A percentile compares a stretch with the other conserved stretches of the same genome.
Evolutionary conservation across 2,329 filamentous ascomycete genomes (phyloP).

Genomic region (Lachnellula cervina): DNA sequence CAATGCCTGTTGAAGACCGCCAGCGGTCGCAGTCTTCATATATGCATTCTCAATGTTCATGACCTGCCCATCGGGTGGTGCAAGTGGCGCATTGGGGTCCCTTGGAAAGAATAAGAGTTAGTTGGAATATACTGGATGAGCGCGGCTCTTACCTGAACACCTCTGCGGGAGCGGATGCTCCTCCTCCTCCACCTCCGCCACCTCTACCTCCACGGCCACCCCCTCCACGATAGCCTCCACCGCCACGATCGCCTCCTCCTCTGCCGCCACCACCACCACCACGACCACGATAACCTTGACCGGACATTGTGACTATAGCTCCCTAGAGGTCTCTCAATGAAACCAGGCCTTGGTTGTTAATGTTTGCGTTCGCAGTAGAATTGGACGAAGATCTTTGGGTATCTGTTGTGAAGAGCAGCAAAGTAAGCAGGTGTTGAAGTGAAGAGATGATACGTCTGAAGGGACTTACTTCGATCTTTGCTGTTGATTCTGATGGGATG

Average conservation of each 20-base stretch:
- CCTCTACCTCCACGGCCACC: conserved; percentile 26
- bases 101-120: conserved; percentile 11
- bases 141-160: conserved; percentile 25
- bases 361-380: background rate
- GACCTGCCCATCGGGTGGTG: conserved; percentile 23
- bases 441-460: background rate
- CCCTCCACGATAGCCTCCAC: conserved; percentile 25
- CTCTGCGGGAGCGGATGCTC: conserved; percentile 19
- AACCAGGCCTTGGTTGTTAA: background rate
- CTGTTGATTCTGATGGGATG: too few species aligned
- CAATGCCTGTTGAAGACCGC: conserved; percentile 14
- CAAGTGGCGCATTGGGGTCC: conserved; percentile 19
- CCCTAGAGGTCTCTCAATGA: background rate
- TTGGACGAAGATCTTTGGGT: background rate
- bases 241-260: conserved; percentile 26
- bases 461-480: background rate
- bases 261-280: conserved; percentile 26
- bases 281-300: conserved; percentile 24
- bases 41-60: conserved; percentile 29
- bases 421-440: background rate
- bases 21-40: conserved; percentile 15
- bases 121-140: background rate
- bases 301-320: background rate
- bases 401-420: background rate
- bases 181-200: conserved; percentile 28